Evolutionary conservation across 345 rosid species (phyloP).

Genomic region (Sonneratia caseolaris): DNA sequence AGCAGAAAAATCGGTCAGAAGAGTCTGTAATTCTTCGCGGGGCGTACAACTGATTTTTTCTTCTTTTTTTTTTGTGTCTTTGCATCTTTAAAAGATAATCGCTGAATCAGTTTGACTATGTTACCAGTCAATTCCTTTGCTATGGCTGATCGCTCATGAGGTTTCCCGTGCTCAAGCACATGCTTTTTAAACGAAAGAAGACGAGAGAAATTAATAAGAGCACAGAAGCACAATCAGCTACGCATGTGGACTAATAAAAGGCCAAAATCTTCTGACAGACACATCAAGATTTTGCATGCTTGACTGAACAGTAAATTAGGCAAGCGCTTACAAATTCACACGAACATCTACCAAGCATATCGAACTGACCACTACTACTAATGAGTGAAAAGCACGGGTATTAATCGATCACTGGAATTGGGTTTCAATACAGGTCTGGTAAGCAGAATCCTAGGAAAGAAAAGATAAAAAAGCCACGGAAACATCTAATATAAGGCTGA

Average conservation of each 20-base stretch:
- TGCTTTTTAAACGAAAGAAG: constrained; percentile 28
- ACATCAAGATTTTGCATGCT: no score
- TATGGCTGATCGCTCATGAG: constrained; percentile 48
- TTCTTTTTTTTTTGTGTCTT: constrained; percentile 13
- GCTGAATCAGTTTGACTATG: constrained; percentile 64
- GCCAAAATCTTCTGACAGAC: no score
- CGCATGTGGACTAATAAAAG: not conserved
- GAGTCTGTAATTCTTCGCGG: not conserved
- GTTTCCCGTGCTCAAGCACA: constrained; percentile 59
- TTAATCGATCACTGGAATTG: not conserved
- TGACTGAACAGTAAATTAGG: no score
- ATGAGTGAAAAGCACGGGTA: not conserved
- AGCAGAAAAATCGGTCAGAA: not conserved
- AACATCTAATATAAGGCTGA: not conserved
- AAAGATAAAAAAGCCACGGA: not conserved
- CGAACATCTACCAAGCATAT: no score
- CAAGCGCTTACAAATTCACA: no score
- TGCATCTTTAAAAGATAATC: constrained; percentile 56
- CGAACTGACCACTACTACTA: no score
- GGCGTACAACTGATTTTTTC: not conserved
- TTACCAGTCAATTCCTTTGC: constrained; percentile 52
- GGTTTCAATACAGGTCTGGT: not conserved
- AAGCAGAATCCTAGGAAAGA: not conserved
- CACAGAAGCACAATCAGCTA: not conserved
- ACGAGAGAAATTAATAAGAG: not conserved